These are phyloP conservation scores for Pyrenochaeta sp. DNA, from an alignment of 2,329 filamentous ascomycete genomes.

Conservation along the genomic window DNA sequence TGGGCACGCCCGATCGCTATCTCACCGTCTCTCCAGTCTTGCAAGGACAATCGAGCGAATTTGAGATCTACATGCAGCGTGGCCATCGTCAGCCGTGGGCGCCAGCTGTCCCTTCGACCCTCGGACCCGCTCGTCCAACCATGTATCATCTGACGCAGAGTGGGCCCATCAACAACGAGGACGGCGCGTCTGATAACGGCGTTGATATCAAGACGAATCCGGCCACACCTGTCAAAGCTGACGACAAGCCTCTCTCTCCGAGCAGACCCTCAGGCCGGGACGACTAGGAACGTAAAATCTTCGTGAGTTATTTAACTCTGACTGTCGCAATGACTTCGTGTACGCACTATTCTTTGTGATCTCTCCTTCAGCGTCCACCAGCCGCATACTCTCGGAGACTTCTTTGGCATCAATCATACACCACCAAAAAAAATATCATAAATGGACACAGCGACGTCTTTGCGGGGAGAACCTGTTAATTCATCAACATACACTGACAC, in stretches of 20 bases:
- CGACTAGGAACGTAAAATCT: constrained; percentile 26
- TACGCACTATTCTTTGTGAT: constrained; percentile 42
- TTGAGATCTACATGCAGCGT: constrained; percentile 49
- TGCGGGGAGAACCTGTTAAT: constrained; percentile 16
- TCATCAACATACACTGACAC: constrained; percentile 21
- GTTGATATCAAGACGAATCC: constrained; percentile 43
- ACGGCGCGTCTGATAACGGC: constrained; percentile 39
- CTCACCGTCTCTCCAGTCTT: constrained; percentile 44
- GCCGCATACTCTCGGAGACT: constrained; percentile 26
- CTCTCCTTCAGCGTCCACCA: constrained; percentile 37
- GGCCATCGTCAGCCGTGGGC: constrained; percentile 47
- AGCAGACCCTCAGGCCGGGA: constrained; percentile 31
- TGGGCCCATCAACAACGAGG: constrained; percentile 37
- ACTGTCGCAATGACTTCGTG: constrained; percentile 25
- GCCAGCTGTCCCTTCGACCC: constrained; percentile 44
- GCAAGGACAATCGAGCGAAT: constrained; percentile 46
- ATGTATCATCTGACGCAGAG: constrained; percentile 38
- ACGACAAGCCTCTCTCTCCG: constrained; percentile 34
- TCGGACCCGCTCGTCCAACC: constrained; percentile 41
- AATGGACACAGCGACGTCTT: constrained; percentile 1
- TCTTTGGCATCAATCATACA: constrained; percentile 29
- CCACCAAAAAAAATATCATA: constrained; percentile 19
- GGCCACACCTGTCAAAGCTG: constrained; percentile 45
- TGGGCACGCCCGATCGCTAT: constrained; percentile 45
- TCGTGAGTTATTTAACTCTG: constrained; percentile 3